A percentile compares a stretch with the other conserved stretches of the same genome.
Evolutionary conservation across 257 asterid genomes (phyloP).

Genomic region (Paulownia fortunei): DNA sequence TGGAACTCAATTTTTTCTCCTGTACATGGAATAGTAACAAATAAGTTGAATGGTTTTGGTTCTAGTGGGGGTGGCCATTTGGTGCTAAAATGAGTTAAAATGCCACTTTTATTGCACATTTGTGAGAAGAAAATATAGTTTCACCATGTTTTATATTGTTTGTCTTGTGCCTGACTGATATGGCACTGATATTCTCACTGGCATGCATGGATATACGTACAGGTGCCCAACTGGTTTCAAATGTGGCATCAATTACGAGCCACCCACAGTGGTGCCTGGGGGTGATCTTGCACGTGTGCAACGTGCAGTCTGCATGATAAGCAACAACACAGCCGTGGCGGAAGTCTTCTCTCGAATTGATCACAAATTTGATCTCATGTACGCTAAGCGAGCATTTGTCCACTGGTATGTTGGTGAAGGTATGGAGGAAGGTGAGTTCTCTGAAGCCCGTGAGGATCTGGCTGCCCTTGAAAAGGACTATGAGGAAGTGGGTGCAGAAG

Average conservation of each 20-base stretch:
- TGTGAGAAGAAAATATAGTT: no score
- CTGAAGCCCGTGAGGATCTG: slow-evolving; percentile 41
- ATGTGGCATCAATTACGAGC: slow-evolving; percentile 42
- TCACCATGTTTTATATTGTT: no score
- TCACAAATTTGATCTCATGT: slow-evolving; percentile 42
- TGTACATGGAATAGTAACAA: background rate
- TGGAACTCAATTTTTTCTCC: no score
- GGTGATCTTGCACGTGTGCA: slow-evolving; percentile 41
- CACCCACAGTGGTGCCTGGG: slow-evolving; percentile 45
- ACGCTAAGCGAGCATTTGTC: slow-evolving; percentile 39
- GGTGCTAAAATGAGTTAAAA: background rate
- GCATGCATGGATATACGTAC: background rate
- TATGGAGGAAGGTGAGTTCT: slow-evolving; percentile 44
- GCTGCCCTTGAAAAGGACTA: slow-evolving; percentile 40
- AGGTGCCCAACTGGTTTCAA: slow-evolving; percentile 48
- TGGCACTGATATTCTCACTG: background rate
- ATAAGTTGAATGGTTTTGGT: background rate
- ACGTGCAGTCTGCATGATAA: slow-evolving; percentile 45
- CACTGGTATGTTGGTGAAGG: slow-evolving; percentile 48
- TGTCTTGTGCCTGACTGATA: background rate
- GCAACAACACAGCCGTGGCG: slow-evolving; percentile 43
- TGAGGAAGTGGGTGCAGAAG: slow-evolving; percentile 45
- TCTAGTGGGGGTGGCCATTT: no score
- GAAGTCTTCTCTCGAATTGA: slow-evolving; percentile 37
- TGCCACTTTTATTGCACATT: background rate